Evolutionary conservation across 1,284 basidiomycete genomes (phyloP), one percentile per base, ranked within the genome.

Genomic region (Ceratobasidium sp.): DNA sequence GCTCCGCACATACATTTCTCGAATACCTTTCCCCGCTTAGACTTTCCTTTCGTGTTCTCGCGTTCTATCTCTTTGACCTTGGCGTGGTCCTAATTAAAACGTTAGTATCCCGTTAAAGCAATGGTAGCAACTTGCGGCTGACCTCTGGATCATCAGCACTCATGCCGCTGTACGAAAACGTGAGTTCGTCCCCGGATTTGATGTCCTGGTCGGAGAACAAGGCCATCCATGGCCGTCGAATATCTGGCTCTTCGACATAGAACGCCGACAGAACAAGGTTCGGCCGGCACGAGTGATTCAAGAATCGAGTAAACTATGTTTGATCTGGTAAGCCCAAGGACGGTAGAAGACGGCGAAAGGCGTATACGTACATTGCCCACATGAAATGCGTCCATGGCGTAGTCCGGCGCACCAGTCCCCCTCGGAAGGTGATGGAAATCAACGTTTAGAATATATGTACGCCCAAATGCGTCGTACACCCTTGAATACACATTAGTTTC

Each of bases 251-350:
- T 78, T 93, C 90, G 80, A 91, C 90, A 79, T 94, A 93, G 46
- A 91, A 92, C 0, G 93, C 87, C n/a, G 89, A 87, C 13, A 95
- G 88, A 4, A 84, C 84, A 79, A 94, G 91, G 83, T 97, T 98
- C 0, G 96, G 95, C 79, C 95, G 91, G 82, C 96, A 97, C 20
- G 93, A 95, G 82, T 97, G 95, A 81, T 96, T 96, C 94, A 93
- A 81, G 81, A 91, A 93, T 20, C 91, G 87, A 54, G 92, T 92
- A 84, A 92, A 92, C 91, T 93, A 80, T n/a, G 69, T n/a, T 78
- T 65, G 80, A 79, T 62, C 81, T 82, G 20, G n/a, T n/a, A 23
- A 82, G 76, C 23, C 79, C 44, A 78, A 78, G 74, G 59, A 80
- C 74, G 17, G 64, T 75, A 74, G 3, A 61, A 65, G 77, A 46